Base-by-base conservation (phyloP, 2,329 filamentous ascomycete genomes). In the Pestalotiopsis sp. region DNA sequence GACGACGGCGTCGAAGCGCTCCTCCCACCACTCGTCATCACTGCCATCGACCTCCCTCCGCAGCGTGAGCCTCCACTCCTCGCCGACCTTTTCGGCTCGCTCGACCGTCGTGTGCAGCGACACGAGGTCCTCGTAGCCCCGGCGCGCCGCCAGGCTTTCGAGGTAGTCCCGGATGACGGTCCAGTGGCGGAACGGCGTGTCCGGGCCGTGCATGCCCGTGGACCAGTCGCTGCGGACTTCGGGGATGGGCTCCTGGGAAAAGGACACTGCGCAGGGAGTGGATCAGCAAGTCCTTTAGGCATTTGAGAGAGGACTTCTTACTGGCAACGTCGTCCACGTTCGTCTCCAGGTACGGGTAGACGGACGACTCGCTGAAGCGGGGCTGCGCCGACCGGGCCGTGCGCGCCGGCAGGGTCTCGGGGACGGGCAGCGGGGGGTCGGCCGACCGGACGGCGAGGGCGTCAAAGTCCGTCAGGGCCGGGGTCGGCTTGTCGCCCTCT, bases 21-120 rank as follows among this genome's bases (percentile, higher is more conserved):
- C 90, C 0, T 78, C 79, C 89, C 89, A 91, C 89, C 90, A 91
- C 69, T 86, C 85, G n/a, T n/a, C n/a, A n/a, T n/a, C n/a, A n/a
- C n/a, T n/a, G n/a, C n/a, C n/a, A n/a, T n/a, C n/a, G n/a, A 4
- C 2, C 14, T 77, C 73, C 25, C 81, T 81, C 17, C 87, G 80
- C 27, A 91, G 74, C 1, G 83, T 86, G 2, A 90, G 72, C 56
- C 81, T 81, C 89, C 85, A 91, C 77, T 85, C 85, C 0, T 76
- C 72, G 0, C 79, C 80, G 0, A 81, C 73, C 72, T 89, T 87
- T 39, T 88, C 83, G 0, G 83, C 87, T 4, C 82, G 79, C 76
- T 92, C 90, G 2, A 92, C 90, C 0, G 87, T 89, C 0, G 90
- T 92, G 71, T 84, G 83, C 74, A 88, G 89, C 1, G 80, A 82